These are phyloP conservation scores for Tetrapyrgos nigripes DNA, from an alignment of 1,284 basidiomycete genomes.

Conservation along the genomic window DNA sequence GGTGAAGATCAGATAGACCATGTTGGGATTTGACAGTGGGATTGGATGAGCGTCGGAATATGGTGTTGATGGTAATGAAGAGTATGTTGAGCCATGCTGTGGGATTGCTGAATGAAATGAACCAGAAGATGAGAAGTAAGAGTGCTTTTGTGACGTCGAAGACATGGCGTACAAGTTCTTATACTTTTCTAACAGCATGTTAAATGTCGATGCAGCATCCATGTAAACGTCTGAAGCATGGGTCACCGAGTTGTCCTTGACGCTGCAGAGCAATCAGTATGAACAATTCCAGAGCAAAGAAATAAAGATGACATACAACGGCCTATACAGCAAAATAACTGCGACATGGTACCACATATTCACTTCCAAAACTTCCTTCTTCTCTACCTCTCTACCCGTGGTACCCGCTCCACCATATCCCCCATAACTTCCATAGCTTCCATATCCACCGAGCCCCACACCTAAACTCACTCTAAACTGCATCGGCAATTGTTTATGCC, in stretches of 20 bases:
- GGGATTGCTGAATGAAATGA: background rate
- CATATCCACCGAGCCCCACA: slow-evolving; percentile 21
- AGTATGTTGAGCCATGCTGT: no score
- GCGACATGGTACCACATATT: slow-evolving; percentile 32
- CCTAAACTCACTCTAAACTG: slow-evolving; percentile 26
- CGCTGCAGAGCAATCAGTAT: slow-evolving; percentile 14
- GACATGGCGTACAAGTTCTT: slow-evolving; percentile 7
- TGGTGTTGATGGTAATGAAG: no score
- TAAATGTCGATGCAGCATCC: slow-evolving; percentile 29
- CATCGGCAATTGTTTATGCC: slow-evolving; percentile 29
- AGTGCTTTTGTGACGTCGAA: background rate
- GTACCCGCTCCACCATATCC: background rate
- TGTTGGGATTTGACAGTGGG: slow-evolving; percentile 25
- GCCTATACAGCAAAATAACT: slow-evolving; percentile 28
- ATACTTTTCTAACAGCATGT: slow-evolving; percentile 27
- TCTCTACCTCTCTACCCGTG: slow-evolving; percentile 16
- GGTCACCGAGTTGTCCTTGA: slow-evolving; percentile 18
- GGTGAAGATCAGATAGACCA: slow-evolving; percentile 30
- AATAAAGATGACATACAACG: slow-evolving; percentile 23
- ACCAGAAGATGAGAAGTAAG: background rate
- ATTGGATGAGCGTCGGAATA: slow-evolving; percentile 9
- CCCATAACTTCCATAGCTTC: background rate
- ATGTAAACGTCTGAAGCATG: slow-evolving; percentile 22
- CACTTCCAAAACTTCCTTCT: slow-evolving; percentile 24
- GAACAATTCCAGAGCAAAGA: background rate